Conservation (phyloP, 208 protist species). For the Wallacemonas sp. region DNA sequence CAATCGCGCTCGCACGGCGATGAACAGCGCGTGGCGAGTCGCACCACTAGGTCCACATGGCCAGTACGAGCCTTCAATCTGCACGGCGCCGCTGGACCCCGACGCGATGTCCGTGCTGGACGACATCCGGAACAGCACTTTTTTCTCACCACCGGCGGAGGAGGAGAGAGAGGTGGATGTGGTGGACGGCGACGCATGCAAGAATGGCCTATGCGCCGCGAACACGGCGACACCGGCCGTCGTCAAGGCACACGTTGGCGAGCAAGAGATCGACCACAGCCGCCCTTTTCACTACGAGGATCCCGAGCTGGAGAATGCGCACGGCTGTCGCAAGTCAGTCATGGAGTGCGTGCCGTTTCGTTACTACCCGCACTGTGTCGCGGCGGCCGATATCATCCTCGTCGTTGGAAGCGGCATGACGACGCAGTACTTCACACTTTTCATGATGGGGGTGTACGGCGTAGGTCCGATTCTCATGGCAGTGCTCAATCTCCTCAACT, state of each 20-base stretch:
- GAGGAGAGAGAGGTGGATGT: slow-evolving; percentile 4
- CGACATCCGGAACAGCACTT: slow-evolving; percentile 8
- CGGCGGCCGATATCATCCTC: slow-evolving; percentile 39
- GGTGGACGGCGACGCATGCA: slow-evolving; percentile 11
- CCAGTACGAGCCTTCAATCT: slow-evolving; percentile 36
- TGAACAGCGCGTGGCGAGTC: slow-evolving; percentile 13
- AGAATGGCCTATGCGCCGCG: background rate
- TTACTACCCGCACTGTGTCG: slow-evolving; percentile 43
- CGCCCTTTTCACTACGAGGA: slow-evolving; percentile 30
- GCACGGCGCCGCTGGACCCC: slow-evolving; percentile 23
- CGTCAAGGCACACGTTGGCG: background rate
- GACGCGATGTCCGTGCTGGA: background rate
- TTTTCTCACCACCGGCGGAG: background rate
- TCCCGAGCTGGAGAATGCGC: slow-evolving; percentile 36
- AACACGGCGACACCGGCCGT: background rate
- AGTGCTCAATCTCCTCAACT: slow-evolving; percentile 40
- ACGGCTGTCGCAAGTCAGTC: slow-evolving; percentile 22
- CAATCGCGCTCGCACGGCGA: slow-evolving; percentile 34
- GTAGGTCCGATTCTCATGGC: slow-evolving; percentile 36
- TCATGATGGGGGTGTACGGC: slow-evolving; percentile 68
- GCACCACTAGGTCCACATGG: background rate
- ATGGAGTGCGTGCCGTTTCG: slow-evolving; percentile 46
- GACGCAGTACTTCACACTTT: slow-evolving; percentile 70
- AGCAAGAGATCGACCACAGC: slow-evolving; percentile 7
- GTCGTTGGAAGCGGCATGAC: slow-evolving; percentile 71